Conservation (phyloP, 768 basidiomycete species). For the Russula dissimulans region DNA sequence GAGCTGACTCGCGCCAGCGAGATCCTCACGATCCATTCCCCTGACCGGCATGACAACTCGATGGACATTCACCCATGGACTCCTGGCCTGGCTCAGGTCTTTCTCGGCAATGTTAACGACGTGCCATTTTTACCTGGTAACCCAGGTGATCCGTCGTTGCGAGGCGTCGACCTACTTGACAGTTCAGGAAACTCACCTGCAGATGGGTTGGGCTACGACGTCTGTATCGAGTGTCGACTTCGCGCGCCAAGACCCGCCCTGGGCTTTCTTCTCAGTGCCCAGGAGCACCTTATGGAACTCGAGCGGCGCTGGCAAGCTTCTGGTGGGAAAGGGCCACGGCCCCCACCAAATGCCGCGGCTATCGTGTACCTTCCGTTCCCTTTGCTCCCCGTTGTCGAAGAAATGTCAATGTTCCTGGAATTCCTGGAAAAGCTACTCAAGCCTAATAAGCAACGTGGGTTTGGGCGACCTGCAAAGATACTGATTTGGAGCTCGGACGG, state of each 20-base stretch:
- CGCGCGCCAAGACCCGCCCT: conserved; percentile 63
- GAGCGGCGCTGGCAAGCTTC: conserved; percentile 46
- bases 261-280: conserved; percentile 59
- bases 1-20: conserved; percentile 77
- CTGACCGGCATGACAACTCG: conserved; percentile 25
- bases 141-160: not conserved
- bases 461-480: conserved; percentile 51
- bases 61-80: conserved; percentile 28
- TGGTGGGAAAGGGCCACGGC: conserved; percentile 41
- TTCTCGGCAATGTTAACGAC: conserved; percentile 77
- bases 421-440: conserved; percentile 61
- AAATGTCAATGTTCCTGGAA: conserved; percentile 51
- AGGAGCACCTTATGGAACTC: conserved; percentile 61
- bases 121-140: conserved; percentile 38
- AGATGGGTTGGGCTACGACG: conserved; percentile 62
- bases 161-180: conserved; percentile 29
- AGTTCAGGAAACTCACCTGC: conserved; percentile 34
- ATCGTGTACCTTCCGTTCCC: conserved; percentile 73
- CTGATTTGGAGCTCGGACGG: conserved; percentile 80
- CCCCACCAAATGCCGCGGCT: conserved; percentile 61
- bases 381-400: conserved; percentile 47
- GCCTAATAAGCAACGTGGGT: conserved; percentile 29
- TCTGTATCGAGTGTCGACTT: conserved; percentile 86
- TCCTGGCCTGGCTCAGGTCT: conserved; percentile 53
- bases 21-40: conserved; percentile 42